These are phyloP conservation scores for Backusella sp. DNA, from an alignment of 192 early-diverging fungal genomes.

Conservation along the genomic window DNA sequence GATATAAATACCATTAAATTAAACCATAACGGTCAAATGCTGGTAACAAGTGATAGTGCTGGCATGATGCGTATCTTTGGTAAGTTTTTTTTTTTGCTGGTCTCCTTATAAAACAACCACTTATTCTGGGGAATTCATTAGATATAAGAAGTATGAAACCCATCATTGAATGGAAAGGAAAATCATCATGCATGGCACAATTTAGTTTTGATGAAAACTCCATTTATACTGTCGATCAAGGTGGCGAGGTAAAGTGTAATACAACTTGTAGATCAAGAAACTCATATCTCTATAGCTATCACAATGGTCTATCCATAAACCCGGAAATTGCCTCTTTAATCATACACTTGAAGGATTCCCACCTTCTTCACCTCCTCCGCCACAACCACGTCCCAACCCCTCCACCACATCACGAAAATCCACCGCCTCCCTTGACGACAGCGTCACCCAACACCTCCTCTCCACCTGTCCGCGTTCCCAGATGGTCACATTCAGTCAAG, in stretches of 20 bases:
- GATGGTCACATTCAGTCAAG: slow-evolving; percentile 50
- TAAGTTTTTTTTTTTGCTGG: slow-evolving; percentile 9
- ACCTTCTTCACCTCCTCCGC: slow-evolving; percentile 21
- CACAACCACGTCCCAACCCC: slow-evolving; percentile 8
- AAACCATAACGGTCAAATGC: slow-evolving; percentile 63
- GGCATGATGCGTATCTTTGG: slow-evolving; percentile 56
- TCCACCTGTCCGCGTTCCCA: slow-evolving; percentile 38
- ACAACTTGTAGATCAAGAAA: too few species aligned
- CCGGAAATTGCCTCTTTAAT: slow-evolving; percentile 37
- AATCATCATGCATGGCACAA: slow-evolving; percentile 45
- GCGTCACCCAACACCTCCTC: slow-evolving; percentile 25
- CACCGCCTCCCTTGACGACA: slow-evolving; percentile 6
- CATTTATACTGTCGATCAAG: slow-evolving; percentile 47
- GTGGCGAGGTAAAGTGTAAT: slow-evolving; percentile 39
- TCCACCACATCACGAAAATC: not conserved
- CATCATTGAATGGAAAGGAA: slow-evolving; percentile 57
- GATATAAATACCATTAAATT: slow-evolving; percentile 55
- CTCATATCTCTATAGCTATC: slow-evolving; percentile 30
- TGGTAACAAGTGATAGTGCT: slow-evolving; percentile 52
- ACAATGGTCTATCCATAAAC: slow-evolving; percentile 55
- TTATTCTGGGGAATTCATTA: not conserved
- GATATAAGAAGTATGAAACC: slow-evolving; percentile 51
- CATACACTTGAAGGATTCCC: slow-evolving; percentile 47
- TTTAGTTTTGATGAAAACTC: slow-evolving; percentile 67
- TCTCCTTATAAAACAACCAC: not conserved